phyloP scores from a whole-genome alignment of 2,329 filamentous ascomycete genomes.

The Cytospora leucostoma region DNA sequence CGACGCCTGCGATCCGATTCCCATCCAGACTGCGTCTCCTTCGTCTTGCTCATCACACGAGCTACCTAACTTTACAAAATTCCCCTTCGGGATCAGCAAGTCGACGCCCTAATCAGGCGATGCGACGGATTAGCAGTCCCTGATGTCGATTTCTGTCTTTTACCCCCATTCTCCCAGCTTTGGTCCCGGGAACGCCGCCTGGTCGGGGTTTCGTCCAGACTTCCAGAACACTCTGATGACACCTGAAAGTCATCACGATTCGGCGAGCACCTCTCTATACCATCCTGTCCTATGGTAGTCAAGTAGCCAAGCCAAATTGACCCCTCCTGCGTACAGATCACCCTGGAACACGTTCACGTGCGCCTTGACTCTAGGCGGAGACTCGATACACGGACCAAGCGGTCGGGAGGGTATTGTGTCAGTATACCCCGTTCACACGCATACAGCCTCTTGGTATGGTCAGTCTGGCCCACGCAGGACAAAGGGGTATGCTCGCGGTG shows the following conservation, averaged over 20 bases:
- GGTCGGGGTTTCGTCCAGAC: neutral
- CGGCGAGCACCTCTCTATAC: neutral
- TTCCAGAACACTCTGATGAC: neutral
- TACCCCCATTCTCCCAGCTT: neutral
- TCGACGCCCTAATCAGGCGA: slow-evolving; percentile 1
- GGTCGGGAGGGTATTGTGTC: neutral
- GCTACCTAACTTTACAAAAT: too few species aligned
- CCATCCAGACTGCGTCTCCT: too few species aligned
- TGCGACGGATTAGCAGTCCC: neutral
- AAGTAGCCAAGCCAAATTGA: neutral
- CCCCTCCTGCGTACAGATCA: neutral
- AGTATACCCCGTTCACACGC: neutral
- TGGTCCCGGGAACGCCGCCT: neutral
- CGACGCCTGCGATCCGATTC: too few species aligned
- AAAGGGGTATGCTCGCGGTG: neutral
- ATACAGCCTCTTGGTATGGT: neutral
- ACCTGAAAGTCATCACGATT: neutral
- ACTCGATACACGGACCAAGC: neutral
- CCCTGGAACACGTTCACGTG: neutral
- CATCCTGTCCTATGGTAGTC: neutral
- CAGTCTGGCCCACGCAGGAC: neutral
- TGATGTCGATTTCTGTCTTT: neutral
- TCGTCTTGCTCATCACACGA: too few species aligned
- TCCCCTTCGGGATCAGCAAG: neutral
- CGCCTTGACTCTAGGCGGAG: neutral